Percentiles rank a stretch among this genome's conserved stretches.
phyloP scores from a whole-genome alignment of 2,329 filamentous ascomycete species.

The Hymenoscyphus fraxineus region DNA sequence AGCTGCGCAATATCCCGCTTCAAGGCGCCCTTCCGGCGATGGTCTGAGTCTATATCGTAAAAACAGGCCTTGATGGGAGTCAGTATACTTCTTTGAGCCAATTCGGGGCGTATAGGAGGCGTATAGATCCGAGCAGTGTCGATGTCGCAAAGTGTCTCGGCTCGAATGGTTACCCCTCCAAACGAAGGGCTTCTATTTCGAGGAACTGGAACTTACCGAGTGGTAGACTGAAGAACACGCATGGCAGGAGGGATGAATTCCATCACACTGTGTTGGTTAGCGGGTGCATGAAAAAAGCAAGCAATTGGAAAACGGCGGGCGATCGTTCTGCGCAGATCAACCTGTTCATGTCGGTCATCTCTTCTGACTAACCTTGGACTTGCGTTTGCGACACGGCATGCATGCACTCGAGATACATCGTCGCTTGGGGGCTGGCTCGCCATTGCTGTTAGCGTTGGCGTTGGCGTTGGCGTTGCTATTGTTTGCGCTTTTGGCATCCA shows the following conservation, averaged over 20 bases:
- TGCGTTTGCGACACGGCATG: slow-evolving; percentile 25
- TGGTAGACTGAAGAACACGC: slow-evolving; percentile 49
- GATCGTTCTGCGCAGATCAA: not conserved
- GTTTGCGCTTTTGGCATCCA: not conserved
- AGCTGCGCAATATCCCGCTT: slow-evolving; percentile 37
- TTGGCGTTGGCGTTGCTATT: not conserved
- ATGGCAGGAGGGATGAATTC: slow-evolving; percentile 44
- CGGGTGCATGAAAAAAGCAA: not conserved
- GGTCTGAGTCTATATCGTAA: slow-evolving; percentile 48
- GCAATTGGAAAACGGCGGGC: not conserved
- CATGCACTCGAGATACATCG: slow-evolving; percentile 15
- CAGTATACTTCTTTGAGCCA: too few relatives aligned
- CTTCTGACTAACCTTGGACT: slow-evolving; percentile 22
- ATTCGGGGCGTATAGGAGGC: too few relatives aligned
- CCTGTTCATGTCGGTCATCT: too few relatives aligned
- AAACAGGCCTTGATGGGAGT: slow-evolving; percentile 32
- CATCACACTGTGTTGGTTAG: slow-evolving; percentile 42
- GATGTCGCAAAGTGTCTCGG: too few relatives aligned
- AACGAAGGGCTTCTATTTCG: too few relatives aligned
- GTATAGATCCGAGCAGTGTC: too few relatives aligned
- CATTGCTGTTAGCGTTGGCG: not conserved
- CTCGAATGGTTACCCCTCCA: too few relatives aligned
- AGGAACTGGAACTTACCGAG: slow-evolving; percentile 33
- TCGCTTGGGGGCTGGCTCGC: slow-evolving; percentile 1
- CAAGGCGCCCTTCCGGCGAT: slow-evolving; percentile 41